phyloP scores from a whole-genome alignment of 257 asterid species.

The Nicotiana knightiana region DNA sequence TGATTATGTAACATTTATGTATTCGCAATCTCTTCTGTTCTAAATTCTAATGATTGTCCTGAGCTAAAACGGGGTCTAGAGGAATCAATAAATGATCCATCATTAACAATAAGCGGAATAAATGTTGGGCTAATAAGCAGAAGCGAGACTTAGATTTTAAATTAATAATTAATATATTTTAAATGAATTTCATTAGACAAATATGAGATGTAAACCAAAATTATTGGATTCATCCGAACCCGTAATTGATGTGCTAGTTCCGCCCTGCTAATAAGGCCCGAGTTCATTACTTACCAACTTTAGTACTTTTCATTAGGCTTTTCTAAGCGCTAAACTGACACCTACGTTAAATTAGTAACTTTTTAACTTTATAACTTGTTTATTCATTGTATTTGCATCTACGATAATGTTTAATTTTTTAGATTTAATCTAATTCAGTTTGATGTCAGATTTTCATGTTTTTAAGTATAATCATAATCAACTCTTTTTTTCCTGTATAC shows the following conservation, averaged over 20 bases:
- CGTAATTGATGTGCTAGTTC: too few relatives aligned
- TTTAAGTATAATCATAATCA: too few relatives aligned
- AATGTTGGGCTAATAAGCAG: neutral
- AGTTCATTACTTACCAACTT: neutral
- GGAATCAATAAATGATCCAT: neutral
- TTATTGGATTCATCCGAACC: too few relatives aligned
- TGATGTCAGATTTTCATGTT: neutral
- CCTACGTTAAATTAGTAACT: neutral
- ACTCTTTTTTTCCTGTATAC: neutral
- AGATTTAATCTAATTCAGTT: neutral
- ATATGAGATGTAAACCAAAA: too few relatives aligned
- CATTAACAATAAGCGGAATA: neutral
- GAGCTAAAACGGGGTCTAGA: neutral
- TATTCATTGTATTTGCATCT: neutral
- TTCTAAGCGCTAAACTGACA: neutral
- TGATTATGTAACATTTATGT: too few relatives aligned
- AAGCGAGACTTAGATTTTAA: too few relatives aligned
- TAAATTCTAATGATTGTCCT: neutral
- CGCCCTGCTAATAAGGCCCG: too few relatives aligned
- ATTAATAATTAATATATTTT: too few relatives aligned
- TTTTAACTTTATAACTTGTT: neutral
- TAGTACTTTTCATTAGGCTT: neutral
- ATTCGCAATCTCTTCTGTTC: neutral
- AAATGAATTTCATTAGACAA: too few relatives aligned
- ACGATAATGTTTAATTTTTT: neutral